Percentiles rank a stretch among this genome's conserved stretches.
Evolutionary conservation across 1,284 basidiomycete genomes (phyloP).

Genomic region (Ceratobasidium sp.): DNA sequence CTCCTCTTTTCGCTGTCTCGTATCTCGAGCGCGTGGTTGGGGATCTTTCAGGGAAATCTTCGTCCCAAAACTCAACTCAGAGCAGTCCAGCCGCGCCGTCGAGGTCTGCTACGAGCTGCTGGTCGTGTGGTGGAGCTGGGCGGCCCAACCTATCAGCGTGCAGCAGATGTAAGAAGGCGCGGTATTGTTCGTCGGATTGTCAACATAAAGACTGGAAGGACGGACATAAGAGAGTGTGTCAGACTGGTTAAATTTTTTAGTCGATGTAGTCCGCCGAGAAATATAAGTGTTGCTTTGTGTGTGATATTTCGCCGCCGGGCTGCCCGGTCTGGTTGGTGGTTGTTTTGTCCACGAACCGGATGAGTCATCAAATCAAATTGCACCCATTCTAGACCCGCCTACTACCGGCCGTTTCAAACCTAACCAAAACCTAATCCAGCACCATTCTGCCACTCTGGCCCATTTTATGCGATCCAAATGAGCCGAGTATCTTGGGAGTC

Average conservation of each 20-base stretch:
- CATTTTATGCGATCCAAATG: too few species aligned
- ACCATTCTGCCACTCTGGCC: background rate
- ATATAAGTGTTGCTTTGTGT: background rate
- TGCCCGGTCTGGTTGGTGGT: background rate
- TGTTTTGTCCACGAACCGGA: background rate
- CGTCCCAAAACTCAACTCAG: background rate
- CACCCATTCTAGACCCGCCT: too few species aligned
- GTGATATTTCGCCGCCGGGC: too few species aligned
- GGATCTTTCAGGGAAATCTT: slow-evolving; percentile 44
- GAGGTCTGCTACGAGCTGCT: slow-evolving; percentile 28
- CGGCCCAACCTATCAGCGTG: slow-evolving; percentile 56
- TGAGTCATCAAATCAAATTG: slow-evolving; percentile 13
- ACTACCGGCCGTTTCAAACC: background rate
- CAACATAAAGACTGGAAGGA: slow-evolving; percentile 64
- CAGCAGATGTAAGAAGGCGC: slow-evolving; percentile 58
- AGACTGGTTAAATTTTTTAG: background rate
- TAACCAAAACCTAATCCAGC: background rate
- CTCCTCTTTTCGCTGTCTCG: slow-evolving; percentile 64
- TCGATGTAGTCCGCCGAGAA: too few species aligned
- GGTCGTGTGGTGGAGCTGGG: slow-evolving; percentile 56
- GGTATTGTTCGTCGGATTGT: slow-evolving; percentile 63
- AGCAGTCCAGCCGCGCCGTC: slow-evolving; percentile 11
- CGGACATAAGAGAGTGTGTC: slow-evolving; percentile 57
- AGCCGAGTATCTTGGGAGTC: background rate
- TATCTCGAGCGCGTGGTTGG: slow-evolving; percentile 60